These are phyloP conservation scores for Mediolabrus comicus DNA, from an alignment of 108 stramenopile genomes.

Conservation along the genomic window DNA sequence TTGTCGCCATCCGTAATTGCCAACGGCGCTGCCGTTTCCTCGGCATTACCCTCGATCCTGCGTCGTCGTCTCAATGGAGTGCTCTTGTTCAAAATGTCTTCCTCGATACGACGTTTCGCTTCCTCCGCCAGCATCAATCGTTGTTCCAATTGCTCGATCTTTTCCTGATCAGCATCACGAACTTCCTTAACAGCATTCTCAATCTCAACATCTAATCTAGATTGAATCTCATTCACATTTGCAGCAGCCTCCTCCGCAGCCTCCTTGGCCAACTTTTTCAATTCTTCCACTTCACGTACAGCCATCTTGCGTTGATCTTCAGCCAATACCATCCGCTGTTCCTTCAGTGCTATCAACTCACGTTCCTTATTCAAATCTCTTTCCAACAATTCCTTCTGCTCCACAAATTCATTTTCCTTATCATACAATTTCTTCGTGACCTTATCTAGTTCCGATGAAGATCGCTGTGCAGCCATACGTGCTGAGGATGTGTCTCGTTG, in stretches of 20 bases:
- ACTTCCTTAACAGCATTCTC: slow-evolving; percentile 49
- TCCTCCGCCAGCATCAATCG: slow-evolving; percentile 37
- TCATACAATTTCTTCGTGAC: slow-evolving; percentile 40
- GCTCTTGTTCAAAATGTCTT: slow-evolving; percentile 30
- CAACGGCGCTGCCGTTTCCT: slow-evolving; percentile 8
- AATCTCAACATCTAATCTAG: slow-evolving; percentile 37
- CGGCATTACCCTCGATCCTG: slow-evolving; percentile 16
- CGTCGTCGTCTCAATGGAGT: slow-evolving; percentile 11
- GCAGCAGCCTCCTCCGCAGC: slow-evolving; percentile 44
- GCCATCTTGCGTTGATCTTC: slow-evolving; percentile 47
- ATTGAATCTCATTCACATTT: slow-evolving; percentile 29
- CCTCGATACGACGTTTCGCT: slow-evolving; percentile 30
- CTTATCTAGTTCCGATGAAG: slow-evolving; percentile 47
- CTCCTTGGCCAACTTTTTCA: slow-evolving; percentile 51
- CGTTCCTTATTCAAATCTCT: slow-evolving; percentile 59
- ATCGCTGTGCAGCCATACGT: slow-evolving; percentile 21
- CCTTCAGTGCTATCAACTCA: slow-evolving; percentile 60
- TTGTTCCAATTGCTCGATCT: slow-evolving; percentile 39
- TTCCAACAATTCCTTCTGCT: slow-evolving; percentile 42
- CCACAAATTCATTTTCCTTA: slow-evolving; percentile 44
- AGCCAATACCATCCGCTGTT: slow-evolving; percentile 57
- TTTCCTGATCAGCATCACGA: slow-evolving; percentile 48
- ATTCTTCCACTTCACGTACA: slow-evolving; percentile 44
- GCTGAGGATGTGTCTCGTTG: slow-evolving; percentile 27
- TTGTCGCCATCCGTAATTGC: slow-evolving; percentile 16